These are phyloP conservation scores for Zizania palustris DNA, from an alignment of 202 grass and related monocot genomes.

Conservation along the genomic window DNA sequence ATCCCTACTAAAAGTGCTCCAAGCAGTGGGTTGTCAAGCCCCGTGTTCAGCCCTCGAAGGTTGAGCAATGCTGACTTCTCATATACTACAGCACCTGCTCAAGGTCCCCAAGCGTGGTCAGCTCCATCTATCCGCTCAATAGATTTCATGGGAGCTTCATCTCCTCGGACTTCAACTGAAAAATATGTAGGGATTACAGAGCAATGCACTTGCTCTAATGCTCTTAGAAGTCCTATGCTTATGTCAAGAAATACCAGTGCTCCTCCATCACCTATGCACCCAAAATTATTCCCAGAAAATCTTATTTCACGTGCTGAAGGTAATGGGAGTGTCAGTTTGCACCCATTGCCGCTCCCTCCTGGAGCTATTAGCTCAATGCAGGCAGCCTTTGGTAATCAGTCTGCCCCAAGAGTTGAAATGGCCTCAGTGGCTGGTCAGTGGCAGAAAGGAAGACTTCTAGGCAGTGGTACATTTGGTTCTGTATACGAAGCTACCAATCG, in stretches of 20 bases:
- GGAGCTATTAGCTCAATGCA: slow-evolving; percentile 52
- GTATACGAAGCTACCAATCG: slow-evolving; percentile 91
- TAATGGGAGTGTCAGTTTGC: slow-evolving; percentile 52
- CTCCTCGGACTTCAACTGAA: slow-evolving; percentile 57
- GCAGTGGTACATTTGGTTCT: slow-evolving; percentile 94
- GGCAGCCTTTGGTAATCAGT: slow-evolving; percentile 50
- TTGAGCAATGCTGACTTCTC: slow-evolving; percentile 63
- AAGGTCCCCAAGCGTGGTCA: slow-evolving; percentile 54
- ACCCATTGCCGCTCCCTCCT: slow-evolving; percentile 85
- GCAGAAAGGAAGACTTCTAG: slow-evolving; percentile 88
- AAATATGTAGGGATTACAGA: slow-evolving; percentile 60
- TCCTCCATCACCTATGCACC: slow-evolving; percentile 80
- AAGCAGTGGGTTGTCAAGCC: slow-evolving; percentile 73
- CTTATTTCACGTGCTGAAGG: slow-evolving; percentile 44
- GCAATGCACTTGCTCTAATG: slow-evolving; percentile 46
- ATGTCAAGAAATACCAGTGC: slow-evolving; percentile 68
- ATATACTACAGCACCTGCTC: slow-evolving; percentile 34
- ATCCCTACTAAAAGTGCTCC: slow-evolving; percentile 82
- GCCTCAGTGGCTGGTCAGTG: slow-evolving; percentile 68
- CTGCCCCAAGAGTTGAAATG: slow-evolving; percentile 52
- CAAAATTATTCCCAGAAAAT: slow-evolving; percentile 57
- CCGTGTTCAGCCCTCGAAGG: slow-evolving; percentile 67
- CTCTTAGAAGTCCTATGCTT: slow-evolving; percentile 53
- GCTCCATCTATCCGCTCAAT: slow-evolving; percentile 50
- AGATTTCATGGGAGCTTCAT: slow-evolving; percentile 51